Base-by-base conservation (phyloP, 305 asterid genomes). In the Stenogyne calaminthoides region DNA sequence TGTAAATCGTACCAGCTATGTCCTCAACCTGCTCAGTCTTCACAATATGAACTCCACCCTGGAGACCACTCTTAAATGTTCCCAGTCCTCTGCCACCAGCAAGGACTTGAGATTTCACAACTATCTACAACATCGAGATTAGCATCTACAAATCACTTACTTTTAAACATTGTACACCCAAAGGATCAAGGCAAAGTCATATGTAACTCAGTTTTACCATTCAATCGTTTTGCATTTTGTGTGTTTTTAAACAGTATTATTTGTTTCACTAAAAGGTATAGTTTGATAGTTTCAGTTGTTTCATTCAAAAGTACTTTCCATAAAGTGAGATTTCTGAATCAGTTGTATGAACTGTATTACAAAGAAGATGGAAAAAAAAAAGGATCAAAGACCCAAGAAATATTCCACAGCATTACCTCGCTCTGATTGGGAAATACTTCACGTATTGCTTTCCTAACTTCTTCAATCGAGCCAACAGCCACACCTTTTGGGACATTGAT, bases 11-110 rank as follows among this genome's bases (percentile, higher is more conserved):
- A 73, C 99, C 96, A 75, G 98, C 97, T 72, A 85, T 81, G 39
- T 88, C 92, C 84, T 84, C 96, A 77, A 85, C 98, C 84, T 91
- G 91, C 37, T 91, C 96, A 32, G 84, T 70, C 87, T 95, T 89
- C 61, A 89, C 96, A 55, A 95, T 92, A 81, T 92, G 96, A 74
- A 95, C 99, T 74, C 99, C 99, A 44, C 96, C 97, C 79, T 92
- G 85, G 56, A 95, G 82, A 71, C 98, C 99, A 82, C 86, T 92
- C 81, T 92, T 95, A 71, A 95, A 95, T 20, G 93, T 92, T 57
- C 99, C 99, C 69, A 95, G 77, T 51, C 98, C 98, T 74, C 98
- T 81, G 2, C 99, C 98, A 77, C 98, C 98, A 57, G 97, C 99
- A 77, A 92, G 99, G 71, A 92, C 85, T 85, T 95, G 99, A 36